phyloP scores from a whole-genome alignment of 208 protist genomes.

The Leishmania guyanensis region DNA sequence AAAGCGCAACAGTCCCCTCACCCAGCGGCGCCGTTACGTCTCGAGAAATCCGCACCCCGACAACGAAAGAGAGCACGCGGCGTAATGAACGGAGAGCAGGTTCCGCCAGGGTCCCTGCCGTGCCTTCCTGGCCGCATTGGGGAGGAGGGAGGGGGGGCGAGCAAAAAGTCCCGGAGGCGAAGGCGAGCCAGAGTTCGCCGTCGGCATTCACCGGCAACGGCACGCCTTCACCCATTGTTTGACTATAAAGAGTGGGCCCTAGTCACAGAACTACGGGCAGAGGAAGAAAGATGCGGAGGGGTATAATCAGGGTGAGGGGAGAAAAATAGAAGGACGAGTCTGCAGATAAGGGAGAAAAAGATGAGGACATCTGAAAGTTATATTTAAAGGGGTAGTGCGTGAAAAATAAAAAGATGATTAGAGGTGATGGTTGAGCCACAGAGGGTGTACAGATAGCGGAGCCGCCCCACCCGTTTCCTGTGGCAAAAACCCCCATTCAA shows the following conservation, averaged over 20 bases:
- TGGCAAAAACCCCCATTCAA: neutral
- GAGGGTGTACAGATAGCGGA: neutral
- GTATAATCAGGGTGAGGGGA: neutral
- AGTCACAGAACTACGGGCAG: neutral
- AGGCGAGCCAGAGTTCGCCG: neutral
- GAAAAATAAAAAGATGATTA: conserved; percentile 8
- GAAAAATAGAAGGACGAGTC: neutral
- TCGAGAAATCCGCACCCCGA: neutral
- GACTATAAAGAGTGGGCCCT: neutral
- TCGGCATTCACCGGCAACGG: neutral
- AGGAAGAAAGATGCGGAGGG: neutral
- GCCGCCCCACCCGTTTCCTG: neutral
- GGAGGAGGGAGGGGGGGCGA: neutral
- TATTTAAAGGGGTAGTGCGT: neutral
- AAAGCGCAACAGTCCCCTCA: neutral
- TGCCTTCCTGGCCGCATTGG: neutral
- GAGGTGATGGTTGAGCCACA: neutral
- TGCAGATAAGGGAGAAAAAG: neutral
- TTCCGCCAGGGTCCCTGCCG: neutral
- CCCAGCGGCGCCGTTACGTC: neutral
- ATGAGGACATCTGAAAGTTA: neutral
- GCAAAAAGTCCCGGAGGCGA: neutral
- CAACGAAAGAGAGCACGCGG: neutral
- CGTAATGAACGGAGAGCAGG: neutral
- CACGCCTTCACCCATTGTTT: neutral